A percentile compares a stretch with the other conserved stretches of the same genome.
Evolutionary conservation across 257 asterid genomes (phyloP).

Genomic region (Penstemon davidsonii): DNA sequence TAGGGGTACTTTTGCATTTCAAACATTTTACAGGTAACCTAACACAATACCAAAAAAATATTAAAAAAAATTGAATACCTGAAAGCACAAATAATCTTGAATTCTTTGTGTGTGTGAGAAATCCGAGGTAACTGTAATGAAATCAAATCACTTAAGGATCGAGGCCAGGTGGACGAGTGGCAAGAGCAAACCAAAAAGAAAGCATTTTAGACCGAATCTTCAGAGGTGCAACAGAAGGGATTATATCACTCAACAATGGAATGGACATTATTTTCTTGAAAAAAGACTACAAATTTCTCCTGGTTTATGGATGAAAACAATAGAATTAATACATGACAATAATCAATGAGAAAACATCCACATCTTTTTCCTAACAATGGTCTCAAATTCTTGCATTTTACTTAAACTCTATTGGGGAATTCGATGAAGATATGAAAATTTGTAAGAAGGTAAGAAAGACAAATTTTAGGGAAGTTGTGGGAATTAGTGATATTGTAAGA

Average conservation of each 20-base stretch:
- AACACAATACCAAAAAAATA: neutral
- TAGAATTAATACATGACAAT: neutral
- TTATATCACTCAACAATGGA: slow-evolving; percentile 28
- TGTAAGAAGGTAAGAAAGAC: neutral
- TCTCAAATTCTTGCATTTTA: slow-evolving; percentile 61
- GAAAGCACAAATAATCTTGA: too few species aligned
- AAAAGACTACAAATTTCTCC: slow-evolving; percentile 23
- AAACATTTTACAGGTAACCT: neutral
- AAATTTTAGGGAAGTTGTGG: neutral
- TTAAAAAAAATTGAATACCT: neutral
- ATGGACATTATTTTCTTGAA: slow-evolving; percentile 39
- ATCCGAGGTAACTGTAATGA: neutral
- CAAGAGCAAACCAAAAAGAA: slow-evolving; percentile 82
- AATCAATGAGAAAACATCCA: slow-evolving; percentile 44
- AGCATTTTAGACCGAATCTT: slow-evolving; percentile 53
- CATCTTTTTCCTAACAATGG: slow-evolving; percentile 45
- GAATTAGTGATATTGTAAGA: too few species aligned
- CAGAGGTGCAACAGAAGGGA: slow-evolving; percentile 43
- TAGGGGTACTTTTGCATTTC: slow-evolving; percentile 1
- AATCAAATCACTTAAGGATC: slow-evolving; percentile 53
- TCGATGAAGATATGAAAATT: slow-evolving; percentile 28
- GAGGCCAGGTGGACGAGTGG: slow-evolving; percentile 90
- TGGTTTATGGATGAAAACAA: slow-evolving; percentile 18
- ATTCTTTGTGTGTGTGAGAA: too few species aligned
- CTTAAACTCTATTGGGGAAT: slow-evolving; percentile 30